Conservation (phyloP, 208 protist genomes). For the Leishmania tropica region DNA sequence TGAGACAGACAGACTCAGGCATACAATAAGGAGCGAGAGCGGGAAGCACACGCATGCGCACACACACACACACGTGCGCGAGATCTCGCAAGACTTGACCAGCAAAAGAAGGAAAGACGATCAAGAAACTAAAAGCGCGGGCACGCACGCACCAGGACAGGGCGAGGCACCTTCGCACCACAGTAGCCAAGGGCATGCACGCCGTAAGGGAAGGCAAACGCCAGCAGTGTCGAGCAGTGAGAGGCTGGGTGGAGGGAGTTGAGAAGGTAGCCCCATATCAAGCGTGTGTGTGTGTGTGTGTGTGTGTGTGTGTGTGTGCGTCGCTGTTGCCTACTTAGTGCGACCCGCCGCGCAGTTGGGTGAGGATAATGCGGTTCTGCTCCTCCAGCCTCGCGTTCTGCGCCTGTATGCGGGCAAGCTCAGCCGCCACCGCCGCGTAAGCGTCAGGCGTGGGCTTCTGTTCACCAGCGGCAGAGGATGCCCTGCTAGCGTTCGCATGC, state of each 20-base stretch:
- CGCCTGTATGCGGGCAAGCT: constrained; percentile 52
- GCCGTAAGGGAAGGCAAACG: not conserved
- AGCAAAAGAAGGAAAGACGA: not conserved
- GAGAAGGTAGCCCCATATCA: not conserved
- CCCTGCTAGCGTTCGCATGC: too few relatives aligned
- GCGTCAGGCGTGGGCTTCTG: not conserved
- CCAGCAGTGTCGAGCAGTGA: not conserved
- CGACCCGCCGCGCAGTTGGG: constrained; percentile 16
- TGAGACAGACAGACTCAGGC: not conserved
- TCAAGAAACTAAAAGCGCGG: not conserved
- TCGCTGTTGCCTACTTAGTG: not conserved
- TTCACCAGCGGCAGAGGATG: not conserved
- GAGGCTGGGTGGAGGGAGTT: not conserved
- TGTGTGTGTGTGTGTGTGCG: not conserved
- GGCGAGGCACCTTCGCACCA: not conserved
- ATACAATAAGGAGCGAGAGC: not conserved
- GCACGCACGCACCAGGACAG: not conserved
- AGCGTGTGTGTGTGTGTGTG: too few relatives aligned
- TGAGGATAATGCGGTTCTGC: constrained; percentile 65
- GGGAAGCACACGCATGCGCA: not conserved
- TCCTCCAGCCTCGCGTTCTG: constrained; percentile 61
- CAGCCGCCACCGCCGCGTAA: constrained; percentile 26
- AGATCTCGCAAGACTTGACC: not conserved
- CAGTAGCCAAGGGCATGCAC: not conserved
- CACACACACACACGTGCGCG: not conserved